phyloP scores from a whole-genome alignment of 345 rosid species.

The Sonneratia alba region DNA sequence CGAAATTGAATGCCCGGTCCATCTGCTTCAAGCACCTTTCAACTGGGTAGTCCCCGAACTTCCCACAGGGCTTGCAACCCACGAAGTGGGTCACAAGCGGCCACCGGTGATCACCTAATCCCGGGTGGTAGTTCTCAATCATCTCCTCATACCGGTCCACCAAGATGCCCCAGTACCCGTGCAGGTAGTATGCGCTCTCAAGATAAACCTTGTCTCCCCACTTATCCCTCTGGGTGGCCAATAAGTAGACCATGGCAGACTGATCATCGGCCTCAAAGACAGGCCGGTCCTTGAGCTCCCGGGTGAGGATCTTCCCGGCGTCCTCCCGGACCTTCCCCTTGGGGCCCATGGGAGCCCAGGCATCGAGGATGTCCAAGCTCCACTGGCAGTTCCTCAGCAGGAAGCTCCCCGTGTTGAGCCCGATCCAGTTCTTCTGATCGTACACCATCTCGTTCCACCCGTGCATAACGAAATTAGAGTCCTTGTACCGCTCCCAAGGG shows the following conservation, averaged over 20 bases:
- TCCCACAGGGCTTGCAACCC: conserved; percentile 58
- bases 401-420: no score
- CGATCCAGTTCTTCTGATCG: no score
- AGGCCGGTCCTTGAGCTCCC: conserved; percentile 45
- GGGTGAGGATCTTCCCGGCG: conserved; percentile 48
- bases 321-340: conserved; percentile 52
- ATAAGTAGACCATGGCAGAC: conserved; percentile 45
- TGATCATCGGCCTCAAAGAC: conserved; percentile 61
- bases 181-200: conserved; percentile 45
- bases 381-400: no score
- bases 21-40: conserved; percentile 55
- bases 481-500: conserved; percentile 38
- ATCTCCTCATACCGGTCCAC: conserved; percentile 51
- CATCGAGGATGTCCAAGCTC: conserved; percentile 31
- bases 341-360: conserved; percentile 57
- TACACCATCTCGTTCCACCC: no score
- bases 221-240: conserved; percentile 36
- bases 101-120: conserved; percentile 51
- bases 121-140: conserved; percentile 53
- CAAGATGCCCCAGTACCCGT: conserved; percentile 55
- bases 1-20: conserved; percentile 54
- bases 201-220: conserved; percentile 47
- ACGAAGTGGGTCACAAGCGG: conserved; percentile 58
- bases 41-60: conserved; percentile 50
- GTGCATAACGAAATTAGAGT: no score